Percentiles rank a stretch among this genome's conserved stretches.
Conservation (phyloP, 768 basidiomycete species). For the Mycena leptocephala region DNA sequence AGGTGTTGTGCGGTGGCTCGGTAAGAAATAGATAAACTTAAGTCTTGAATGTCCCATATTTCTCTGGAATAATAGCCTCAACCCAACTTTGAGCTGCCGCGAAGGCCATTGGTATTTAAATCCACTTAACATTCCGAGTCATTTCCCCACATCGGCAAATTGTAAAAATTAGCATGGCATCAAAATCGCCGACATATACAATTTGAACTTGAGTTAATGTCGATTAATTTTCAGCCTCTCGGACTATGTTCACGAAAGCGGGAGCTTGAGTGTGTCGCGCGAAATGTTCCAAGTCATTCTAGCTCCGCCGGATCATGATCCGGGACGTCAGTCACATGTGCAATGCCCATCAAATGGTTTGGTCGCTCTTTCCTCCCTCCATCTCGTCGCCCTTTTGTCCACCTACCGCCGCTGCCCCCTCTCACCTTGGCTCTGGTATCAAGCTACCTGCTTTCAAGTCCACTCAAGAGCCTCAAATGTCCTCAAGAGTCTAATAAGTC, state of each 20-base stretch:
- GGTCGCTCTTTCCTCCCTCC: background rate
- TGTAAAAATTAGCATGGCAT: background rate
- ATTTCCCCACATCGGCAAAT: background rate
- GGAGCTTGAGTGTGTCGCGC: background rate
- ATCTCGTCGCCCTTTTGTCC: background rate
- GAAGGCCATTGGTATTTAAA: background rate
- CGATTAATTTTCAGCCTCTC: background rate
- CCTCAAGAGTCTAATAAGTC: background rate
- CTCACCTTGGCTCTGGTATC: background rate
- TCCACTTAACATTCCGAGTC: background rate
- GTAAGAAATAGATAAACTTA: background rate
- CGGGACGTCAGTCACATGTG: background rate
- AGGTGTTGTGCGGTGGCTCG: background rate
- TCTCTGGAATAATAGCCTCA: background rate
- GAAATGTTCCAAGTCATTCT: background rate
- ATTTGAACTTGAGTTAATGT: background rate
- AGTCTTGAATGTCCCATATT: background rate
- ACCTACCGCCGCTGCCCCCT: background rate
- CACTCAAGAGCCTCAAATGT: background rate
- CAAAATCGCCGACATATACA: background rate
- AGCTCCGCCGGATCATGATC: background rate
- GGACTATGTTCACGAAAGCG: background rate
- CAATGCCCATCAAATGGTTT: background rate
- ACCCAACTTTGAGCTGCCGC: background rate
- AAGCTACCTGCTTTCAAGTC: background rate